Evolutionary conservation across 1,284 basidiomycete genomes (phyloP), one percentile per base, ranked within the genome.

Genomic region (Xanthoconium separans): DNA sequence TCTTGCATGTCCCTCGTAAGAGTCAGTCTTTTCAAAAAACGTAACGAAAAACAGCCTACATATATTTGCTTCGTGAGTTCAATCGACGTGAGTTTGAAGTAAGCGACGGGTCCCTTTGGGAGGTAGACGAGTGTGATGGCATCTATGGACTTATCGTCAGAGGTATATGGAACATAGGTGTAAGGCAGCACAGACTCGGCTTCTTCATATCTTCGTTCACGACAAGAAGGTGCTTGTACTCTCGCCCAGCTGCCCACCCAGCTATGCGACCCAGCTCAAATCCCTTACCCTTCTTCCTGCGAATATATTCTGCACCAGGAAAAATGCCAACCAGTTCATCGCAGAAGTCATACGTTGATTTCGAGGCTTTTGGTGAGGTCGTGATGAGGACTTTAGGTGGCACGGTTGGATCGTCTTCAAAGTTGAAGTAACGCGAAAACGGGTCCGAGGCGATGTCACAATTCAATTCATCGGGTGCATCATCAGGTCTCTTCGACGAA

Each of bases 181-280:
- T 56, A 47, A 18, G 34, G 61, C 13, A 44, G 55, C 39, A 81
- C 91, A 71, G 63, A 95, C 95, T 96, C 12, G 93, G 90, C 65
- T 86, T 87, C 71, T 94, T 95, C 77, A 83, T 89, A 64, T 98
- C 91, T 71, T 99, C 97, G 61, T 98, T 98, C 22, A 99, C 91
- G 6, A 99, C 93, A 51, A 93, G 79, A 60, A 99, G 74, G 59
- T 95, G 93, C 50, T 85, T 88, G 70, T 93, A 99, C 2, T 87
- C 88, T 63, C 97, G 77, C 47, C 87, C 89, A 5, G 90, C 87
- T 20, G 95, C 94, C 97, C 97, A 99, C 2, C 89, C 84, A 36
- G 95, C 93, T 61, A 99, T 94, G 61, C 89, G 82, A 1, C 95
- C 95, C 58, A 99, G 78, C 74, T 98, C 95, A 63, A 93, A 98